Evolutionary conservation across 176 grass and related monocot genomes (phyloP), one percentile per base, ranked within the genome.

Genomic region (Typha latifolia): DNA sequence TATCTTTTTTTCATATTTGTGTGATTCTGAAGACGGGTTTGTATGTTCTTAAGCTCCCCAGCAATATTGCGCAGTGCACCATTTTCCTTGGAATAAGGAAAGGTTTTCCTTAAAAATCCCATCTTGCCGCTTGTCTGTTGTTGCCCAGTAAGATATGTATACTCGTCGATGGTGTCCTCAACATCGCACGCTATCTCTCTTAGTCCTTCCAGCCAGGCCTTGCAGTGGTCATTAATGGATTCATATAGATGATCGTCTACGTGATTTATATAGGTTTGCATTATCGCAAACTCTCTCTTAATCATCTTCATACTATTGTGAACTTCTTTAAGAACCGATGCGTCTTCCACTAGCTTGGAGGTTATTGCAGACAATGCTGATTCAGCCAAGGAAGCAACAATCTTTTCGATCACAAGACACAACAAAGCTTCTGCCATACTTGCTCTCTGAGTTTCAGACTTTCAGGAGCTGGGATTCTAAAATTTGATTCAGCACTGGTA

Each of bases 81-180:
- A 10, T 18, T 57, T 5, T 57, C 16, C 19, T 10, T 57, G 6
- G 0, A 57, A 57, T 18, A 20, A 57, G 7, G n/a, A 57, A 21
- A 21, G 6, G 0, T 3, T 57, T 21, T 57, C n/a, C 9, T 57
- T 20, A 57, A 2, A 10, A 9, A 57, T 18, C 19, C 5, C 0
- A 6, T 21, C 6, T 5, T 9, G 52, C 52, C n/a, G 0, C n/a
- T 7, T 15, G 10, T 20, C n/a, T 10, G 15, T 18, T 57, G n/a
- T 18, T 57, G 16, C 52, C 52, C 5, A 20, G 2, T 10, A 14
- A 57, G 52, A 21, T 57, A 14, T 74, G 66, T 48, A 69, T 82
- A 73, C 57, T 85, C 82, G 18, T 85, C 86, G 22, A 85, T 19
- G 11, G 82, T 78, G 13, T 89, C 86, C 26, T 89, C 86, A 10